phyloP scores from a whole-genome alignment of 306 rosid genomes.

The Medicago arabica region DNA sequence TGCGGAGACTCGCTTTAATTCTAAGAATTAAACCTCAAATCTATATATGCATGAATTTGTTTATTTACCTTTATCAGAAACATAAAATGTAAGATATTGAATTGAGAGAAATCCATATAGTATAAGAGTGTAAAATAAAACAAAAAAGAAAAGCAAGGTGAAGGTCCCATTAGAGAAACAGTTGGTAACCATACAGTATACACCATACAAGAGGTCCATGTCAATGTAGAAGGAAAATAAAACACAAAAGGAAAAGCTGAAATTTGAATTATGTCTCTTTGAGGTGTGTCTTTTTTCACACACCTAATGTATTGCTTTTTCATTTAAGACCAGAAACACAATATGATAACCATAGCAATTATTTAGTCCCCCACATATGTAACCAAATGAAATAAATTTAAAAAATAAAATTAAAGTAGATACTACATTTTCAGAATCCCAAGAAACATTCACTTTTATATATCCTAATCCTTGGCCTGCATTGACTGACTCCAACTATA shows the following conservation, averaged over 20 bases:
- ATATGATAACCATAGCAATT: slow-evolving; percentile 71
- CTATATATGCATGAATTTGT: too few species aligned
- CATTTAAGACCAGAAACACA: slow-evolving; percentile 61
- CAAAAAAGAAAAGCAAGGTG: slow-evolving; percentile 36
- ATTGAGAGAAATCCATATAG: too few species aligned
- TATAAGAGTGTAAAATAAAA: background rate
- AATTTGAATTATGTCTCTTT: slow-evolving; percentile 79
- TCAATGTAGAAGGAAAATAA: slow-evolving; percentile 25
- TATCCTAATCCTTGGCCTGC: slow-evolving; percentile 45
- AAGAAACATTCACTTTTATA: slow-evolving; percentile 51
- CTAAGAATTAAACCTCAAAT: too few species aligned
- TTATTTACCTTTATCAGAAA: background rate
- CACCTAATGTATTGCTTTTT: slow-evolving; percentile 47
- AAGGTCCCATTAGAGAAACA: slow-evolving; percentile 49
- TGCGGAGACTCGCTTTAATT: too few species aligned
- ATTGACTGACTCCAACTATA: slow-evolving; percentile 71
- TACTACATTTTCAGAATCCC: slow-evolving; percentile 82
- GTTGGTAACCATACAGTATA: slow-evolving; percentile 55
- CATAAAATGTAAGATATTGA: too few species aligned
- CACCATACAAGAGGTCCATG: slow-evolving; percentile 37
- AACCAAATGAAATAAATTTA: slow-evolving; percentile 40
- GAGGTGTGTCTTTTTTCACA: slow-evolving; percentile 52
- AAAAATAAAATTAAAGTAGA: slow-evolving; percentile 45
- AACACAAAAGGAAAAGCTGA: slow-evolving; percentile 79
- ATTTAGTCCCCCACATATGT: slow-evolving; percentile 86